Base-by-base conservation (phyloP, 805 yeast species). In the Zygosaccharomyces siamensis region DNA sequence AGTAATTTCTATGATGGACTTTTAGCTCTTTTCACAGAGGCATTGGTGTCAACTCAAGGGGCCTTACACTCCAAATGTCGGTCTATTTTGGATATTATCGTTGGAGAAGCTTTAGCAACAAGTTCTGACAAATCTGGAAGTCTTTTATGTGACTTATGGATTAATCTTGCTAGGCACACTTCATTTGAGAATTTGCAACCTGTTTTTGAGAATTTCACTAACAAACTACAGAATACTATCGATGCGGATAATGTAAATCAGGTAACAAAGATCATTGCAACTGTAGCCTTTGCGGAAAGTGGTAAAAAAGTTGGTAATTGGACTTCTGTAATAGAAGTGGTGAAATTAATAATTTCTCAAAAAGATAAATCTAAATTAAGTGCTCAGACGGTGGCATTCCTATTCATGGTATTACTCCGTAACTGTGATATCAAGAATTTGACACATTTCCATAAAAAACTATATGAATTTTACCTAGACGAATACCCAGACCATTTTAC, bases 1-100 rank as follows among this genome's bases (percentile, higher is more conserved):
- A 72, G 73, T 40, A 67, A 65, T 7, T 72, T 77, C 8, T 86
- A 81, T 59, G 75, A 76, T 48, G 79, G 95, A 0, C 63, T 87
- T 38, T 73, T 79, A 2, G 72, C 75, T 5, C 73, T 90, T 37
- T 81, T 81, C 60, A 72, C 89, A 2, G 95, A 88, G 60, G 72
- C 97, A 0, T 72, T 90, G 63, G 83, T 78, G 53, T 81, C 88
- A 39, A 81, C 95, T 0, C 77, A 77, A 11, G 84, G 79, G 4
- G 74, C 85, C 0, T 72, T 90, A 51, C 96, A 92, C 63, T 85
- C 96, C 1, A 87, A 81, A 61, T 72, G 89, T 0, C 62, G 72
- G 1, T 46, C 67, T 0, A 79, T 88, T 5, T 61, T 86, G 38
- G 66, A 72, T 2, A 65, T 67, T 5, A 55, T 81, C 11, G 46